A percentile compares a stretch with the other conserved stretches of the same genome.
Conservation (phyloP, 2,329 filamentous ascomycete genomes). For the Fusarium bulbicola region DNA sequence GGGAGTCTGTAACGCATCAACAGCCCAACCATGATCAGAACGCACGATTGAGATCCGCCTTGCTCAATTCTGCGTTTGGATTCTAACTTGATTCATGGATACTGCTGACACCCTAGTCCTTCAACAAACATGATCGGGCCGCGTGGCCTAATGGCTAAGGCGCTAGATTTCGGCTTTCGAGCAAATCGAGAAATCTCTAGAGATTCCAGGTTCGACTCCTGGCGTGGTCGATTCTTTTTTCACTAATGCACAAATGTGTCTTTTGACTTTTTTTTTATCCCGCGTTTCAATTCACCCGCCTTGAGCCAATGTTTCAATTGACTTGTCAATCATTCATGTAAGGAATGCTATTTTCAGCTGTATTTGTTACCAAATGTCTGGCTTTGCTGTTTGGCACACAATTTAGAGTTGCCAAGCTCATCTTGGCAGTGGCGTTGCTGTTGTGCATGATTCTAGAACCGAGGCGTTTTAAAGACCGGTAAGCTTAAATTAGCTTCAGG, state of each 20-base stretch:
- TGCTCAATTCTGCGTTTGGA: not conserved
- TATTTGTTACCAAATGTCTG: not conserved
- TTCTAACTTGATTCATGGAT: not conserved
- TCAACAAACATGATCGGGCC: slow-evolving; percentile 33
- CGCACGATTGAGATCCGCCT: not conserved
- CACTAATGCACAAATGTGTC: fast-evolving
- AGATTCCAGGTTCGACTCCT: slow-evolving; percentile 51
- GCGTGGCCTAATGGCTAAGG: slow-evolving; percentile 51
- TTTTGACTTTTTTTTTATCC: fast-evolving
- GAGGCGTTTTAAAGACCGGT: not conserved
- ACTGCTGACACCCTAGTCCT: not conserved
- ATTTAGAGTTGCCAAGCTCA: not conserved
- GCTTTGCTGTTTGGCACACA: fast-evolving
- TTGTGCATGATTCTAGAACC: not conserved
- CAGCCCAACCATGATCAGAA: not conserved
- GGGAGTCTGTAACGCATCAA: not conserved
- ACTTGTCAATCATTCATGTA: not conserved
- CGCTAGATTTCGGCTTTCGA: slow-evolving; percentile 48
- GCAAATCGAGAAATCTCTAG: slow-evolving; percentile 39
- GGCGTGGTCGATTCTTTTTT: slow-evolving; percentile 43
- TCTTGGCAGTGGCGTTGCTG: not conserved
- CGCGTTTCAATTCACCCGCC: not conserved
- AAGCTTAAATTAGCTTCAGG: not conserved
- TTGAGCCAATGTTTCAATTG: not conserved
- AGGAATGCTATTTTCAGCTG: not conserved